Conservation (phyloP, 495 filamentous ascomycete genomes). For the Amorphotheca resinae region DNA sequence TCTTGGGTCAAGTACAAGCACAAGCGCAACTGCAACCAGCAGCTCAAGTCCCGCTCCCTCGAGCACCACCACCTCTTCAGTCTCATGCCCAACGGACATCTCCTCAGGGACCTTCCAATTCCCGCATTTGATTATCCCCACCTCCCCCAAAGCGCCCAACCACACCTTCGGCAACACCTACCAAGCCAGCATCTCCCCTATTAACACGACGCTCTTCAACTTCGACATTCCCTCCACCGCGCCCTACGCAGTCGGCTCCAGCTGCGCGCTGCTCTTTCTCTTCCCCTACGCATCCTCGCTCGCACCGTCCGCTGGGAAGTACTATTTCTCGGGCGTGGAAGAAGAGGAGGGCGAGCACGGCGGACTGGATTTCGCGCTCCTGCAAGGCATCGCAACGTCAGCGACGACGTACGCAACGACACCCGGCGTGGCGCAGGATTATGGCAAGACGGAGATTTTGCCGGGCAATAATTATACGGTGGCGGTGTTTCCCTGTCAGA, state of each 20-base stretch:
- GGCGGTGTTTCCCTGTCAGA: slow-evolving; percentile 42
- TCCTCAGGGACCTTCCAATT: slow-evolving; percentile 37
- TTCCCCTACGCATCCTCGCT: slow-evolving; percentile 36
- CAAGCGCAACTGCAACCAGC: not conserved
- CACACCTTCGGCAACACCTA: slow-evolving; percentile 37
- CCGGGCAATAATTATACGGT: slow-evolving; percentile 46
- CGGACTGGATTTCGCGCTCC: slow-evolving; percentile 37
- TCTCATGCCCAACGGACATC: slow-evolving; percentile 11
- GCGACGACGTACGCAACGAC: slow-evolving; percentile 39
- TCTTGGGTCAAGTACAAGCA: slow-evolving; percentile 4
- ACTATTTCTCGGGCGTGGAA: slow-evolving; percentile 39
- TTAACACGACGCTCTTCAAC: slow-evolving; percentile 51
- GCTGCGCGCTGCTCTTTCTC: slow-evolving; percentile 53
- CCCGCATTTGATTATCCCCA: slow-evolving; percentile 55
- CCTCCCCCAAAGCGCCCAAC: slow-evolving; percentile 43
- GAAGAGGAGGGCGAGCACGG: slow-evolving; percentile 23
- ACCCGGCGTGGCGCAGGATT: slow-evolving; percentile 32
- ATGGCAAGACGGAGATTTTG: slow-evolving; percentile 34
- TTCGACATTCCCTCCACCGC: slow-evolving; percentile 45
- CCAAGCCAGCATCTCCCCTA: slow-evolving; percentile 41
- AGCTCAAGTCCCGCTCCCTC: not conserved
- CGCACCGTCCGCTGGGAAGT: slow-evolving; percentile 21
- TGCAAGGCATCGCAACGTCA: slow-evolving; percentile 27
- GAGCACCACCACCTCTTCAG: not conserved
- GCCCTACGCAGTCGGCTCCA: slow-evolving; percentile 30